Evolutionary conservation across 1,284 basidiomycete species (phyloP).

Genomic region (Moesziomyces globuligerus): DNA sequence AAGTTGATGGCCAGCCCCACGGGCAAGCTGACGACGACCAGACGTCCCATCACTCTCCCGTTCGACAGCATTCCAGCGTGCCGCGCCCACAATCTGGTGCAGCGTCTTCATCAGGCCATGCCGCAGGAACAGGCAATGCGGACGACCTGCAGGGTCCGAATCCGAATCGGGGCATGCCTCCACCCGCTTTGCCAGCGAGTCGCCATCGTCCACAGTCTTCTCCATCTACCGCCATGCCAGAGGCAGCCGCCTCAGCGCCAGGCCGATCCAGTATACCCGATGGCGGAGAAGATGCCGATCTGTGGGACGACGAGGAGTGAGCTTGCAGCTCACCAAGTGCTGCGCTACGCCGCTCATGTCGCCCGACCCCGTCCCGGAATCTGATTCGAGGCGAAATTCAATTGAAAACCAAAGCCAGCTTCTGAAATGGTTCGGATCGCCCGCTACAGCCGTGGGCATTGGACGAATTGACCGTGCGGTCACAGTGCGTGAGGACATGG

Average conservation of each 20-base stretch:
- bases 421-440: no score
- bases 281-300: constrained; percentile 37
- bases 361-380: no score
- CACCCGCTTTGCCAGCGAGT: constrained; percentile 32
- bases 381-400: no score
- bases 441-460: no score
- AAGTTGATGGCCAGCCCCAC: constrained; percentile 5
- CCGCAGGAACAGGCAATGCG: background rate
- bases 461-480: background rate
- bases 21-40: constrained; percentile 57
- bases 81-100: constrained; percentile 52
- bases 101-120: background rate
- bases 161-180: constrained; percentile 30
- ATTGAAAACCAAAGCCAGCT: no score
- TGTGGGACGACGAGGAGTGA: constrained; percentile 52
- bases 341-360: no score
- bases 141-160: constrained; percentile 3
- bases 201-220: constrained; percentile 11
- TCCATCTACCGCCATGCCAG: background rate
- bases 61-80: constrained; percentile 2
- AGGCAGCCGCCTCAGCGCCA: background rate
- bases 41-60: background rate
- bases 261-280: background rate
- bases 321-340: no score
- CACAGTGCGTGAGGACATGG: background rate